A percentile compares a stretch with the other conserved stretches of the same genome.
These are phyloP conservation scores for Staphylotrichum tortipilum DNA, from an alignment of 495 filamentous ascomycete species.

Conservation along the genomic window DNA sequence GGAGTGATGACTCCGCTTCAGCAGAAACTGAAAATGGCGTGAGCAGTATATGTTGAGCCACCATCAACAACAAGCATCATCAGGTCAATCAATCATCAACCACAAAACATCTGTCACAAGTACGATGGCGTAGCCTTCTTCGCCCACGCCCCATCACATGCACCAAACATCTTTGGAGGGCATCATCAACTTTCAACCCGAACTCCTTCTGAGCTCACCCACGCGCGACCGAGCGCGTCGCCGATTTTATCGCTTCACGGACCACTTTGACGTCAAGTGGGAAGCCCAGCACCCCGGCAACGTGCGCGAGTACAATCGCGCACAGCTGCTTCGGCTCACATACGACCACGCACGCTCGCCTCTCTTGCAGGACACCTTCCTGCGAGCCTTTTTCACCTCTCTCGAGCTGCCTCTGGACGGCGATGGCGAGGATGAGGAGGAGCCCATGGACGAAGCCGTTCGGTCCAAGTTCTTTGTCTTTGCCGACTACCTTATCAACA, in stretches of 20 bases:
- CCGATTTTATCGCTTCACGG: conserved; percentile 2
- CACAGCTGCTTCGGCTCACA: conserved; percentile 18
- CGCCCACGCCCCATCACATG: too few relatives aligned
- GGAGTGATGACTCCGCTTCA: too few relatives aligned
- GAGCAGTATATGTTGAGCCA: too few relatives aligned
- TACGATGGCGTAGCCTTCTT: too few relatives aligned
- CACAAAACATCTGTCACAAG: too few relatives aligned
- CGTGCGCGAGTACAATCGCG: conserved; percentile 1
- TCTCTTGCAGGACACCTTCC: conserved; percentile 14
- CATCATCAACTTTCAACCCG: too few relatives aligned
- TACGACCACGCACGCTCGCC: conserved; percentile 19
- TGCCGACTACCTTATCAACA: conserved; percentile 18
- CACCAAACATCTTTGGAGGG: too few relatives aligned
- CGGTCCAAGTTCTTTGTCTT: conserved; percentile 15
- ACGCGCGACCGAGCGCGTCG: conserved; percentile 3
- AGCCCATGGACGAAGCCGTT: conserved; percentile 7
- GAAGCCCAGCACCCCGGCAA: not conserved
- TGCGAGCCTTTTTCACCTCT: conserved; percentile 19
- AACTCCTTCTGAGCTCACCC: too few relatives aligned
- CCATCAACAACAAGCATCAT: too few relatives aligned
- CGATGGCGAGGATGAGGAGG: too few relatives aligned
- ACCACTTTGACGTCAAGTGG: conserved; percentile 2
- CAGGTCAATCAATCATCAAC: too few relatives aligned
- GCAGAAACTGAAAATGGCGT: too few relatives aligned
- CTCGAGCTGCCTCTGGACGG: conserved; percentile 11